Conservation (phyloP, 768 basidiomycete genomes). For the Phylloporus sp. region DNA sequence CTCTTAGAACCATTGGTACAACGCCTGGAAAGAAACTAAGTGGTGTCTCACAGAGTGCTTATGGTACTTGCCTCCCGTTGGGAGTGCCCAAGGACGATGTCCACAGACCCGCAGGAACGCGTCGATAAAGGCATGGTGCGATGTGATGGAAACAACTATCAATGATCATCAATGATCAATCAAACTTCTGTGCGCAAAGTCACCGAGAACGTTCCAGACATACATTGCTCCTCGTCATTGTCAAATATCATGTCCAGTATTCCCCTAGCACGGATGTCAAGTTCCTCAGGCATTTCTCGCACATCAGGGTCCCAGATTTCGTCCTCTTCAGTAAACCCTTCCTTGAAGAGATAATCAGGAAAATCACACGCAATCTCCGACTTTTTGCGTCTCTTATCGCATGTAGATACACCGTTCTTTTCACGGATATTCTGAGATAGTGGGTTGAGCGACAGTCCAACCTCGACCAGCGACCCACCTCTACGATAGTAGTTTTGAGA, state of each 20-base stretch:
- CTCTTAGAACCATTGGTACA: conserved; percentile 22
- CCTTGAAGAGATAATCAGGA: conserved; percentile 51
- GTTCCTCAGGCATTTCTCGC: conserved; percentile 48
- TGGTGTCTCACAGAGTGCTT: neutral
- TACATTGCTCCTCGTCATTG: conserved; percentile 43
- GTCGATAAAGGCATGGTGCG: conserved; percentile 59
- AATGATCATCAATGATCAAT: too few relatives aligned
- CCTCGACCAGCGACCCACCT: conserved; percentile 36
- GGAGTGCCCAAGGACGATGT: conserved; percentile 41
- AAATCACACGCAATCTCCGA: conserved; percentile 45
- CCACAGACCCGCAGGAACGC: conserved; percentile 48
- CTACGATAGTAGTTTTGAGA: conserved; percentile 43
- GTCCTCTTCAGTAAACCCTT: conserved; percentile 58
- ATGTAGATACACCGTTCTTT: conserved; percentile 62
- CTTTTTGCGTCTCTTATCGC: conserved; percentile 54
- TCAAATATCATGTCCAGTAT: conserved; percentile 56
- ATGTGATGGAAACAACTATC: conserved; percentile 66
- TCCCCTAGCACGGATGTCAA: conserved; percentile 42
- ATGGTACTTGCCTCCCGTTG: conserved; percentile 55
- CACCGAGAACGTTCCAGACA: conserved; percentile 20
- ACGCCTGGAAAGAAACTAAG: conserved; percentile 20
- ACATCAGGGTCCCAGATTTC: conserved; percentile 50
- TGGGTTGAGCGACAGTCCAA: neutral
- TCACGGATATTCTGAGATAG: conserved; percentile 57
- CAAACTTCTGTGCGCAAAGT: neutral